phyloP scores from a whole-genome alignment of 1,139 yeast species.

The Saccharomyces hybrid region DNA sequence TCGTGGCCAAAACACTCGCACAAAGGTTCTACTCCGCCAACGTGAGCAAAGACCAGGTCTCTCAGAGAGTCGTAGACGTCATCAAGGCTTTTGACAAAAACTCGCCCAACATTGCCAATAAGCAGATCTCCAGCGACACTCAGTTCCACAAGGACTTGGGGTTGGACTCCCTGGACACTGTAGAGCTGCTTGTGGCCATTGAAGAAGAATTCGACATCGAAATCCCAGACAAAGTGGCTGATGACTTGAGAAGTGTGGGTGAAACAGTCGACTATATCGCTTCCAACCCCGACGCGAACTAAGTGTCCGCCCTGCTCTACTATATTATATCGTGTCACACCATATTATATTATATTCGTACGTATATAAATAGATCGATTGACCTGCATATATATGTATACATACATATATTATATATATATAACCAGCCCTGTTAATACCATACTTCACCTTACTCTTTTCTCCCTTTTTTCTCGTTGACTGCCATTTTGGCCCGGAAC shows the following conservation, averaged over 20 bases:
- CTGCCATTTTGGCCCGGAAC: background rate
- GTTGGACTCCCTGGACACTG: constrained; percentile 64
- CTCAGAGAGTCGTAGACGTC: constrained; percentile 25
- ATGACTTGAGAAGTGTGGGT: constrained; percentile 60
- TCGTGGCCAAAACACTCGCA: background rate
- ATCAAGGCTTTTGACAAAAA: constrained; percentile 27
- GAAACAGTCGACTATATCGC: constrained; percentile 56
- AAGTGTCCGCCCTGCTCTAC: constrained; percentile 48
- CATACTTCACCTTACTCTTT: background rate
- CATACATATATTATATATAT: too few relatives aligned
- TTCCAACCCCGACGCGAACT: constrained; percentile 34
- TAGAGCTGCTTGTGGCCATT: constrained; percentile 63
- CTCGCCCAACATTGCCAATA: constrained; percentile 17
- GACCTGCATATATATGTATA: constrained; percentile 3
- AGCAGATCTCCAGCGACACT: constrained; percentile 28
- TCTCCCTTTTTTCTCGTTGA: background rate
- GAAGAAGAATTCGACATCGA: constrained; percentile 68
- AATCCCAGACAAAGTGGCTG: constrained; percentile 58
- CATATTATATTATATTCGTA: constrained; percentile 1
- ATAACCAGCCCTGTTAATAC: constrained; percentile 5
- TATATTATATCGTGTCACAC: constrained; percentile 40
- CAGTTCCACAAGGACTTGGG: constrained; percentile 44
- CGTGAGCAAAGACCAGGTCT: constrained; percentile 2
- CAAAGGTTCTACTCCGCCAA: constrained; percentile 3
- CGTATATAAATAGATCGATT: constrained; percentile 1